phyloP scores from a whole-genome alignment of 495 filamentous ascomycete genomes.

The Peziza echinospora region DNA sequence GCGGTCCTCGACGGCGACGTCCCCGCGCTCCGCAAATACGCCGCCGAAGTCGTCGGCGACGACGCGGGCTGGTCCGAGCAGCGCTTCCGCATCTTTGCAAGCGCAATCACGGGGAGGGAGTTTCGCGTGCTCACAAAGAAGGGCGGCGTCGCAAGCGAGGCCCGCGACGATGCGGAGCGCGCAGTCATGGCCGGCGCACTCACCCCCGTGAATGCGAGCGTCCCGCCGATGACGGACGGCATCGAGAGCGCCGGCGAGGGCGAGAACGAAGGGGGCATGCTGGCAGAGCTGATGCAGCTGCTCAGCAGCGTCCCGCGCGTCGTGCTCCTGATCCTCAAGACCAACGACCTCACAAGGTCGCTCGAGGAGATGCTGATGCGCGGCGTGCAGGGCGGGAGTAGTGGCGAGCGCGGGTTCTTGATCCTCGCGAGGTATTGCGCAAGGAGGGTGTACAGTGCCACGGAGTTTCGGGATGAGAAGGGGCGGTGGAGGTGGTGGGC shows the following conservation, averaged over 20 bases:
- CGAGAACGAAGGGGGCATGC: conserved; percentile 33
- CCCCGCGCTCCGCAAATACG: conserved; percentile 64
- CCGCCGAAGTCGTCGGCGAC: conserved; percentile 61
- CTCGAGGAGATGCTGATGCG: conserved; percentile 90
- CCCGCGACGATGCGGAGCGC: conserved; percentile 49
- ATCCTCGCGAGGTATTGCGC: conserved; percentile 89
- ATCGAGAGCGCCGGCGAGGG: neutral
- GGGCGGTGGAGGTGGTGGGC: conserved; percentile 32
- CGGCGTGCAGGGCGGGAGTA: conserved; percentile 37
- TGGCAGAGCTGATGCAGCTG: conserved; percentile 70
- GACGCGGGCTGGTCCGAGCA: conserved; percentile 79
- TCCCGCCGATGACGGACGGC: too few species aligned
- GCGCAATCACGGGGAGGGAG: conserved; percentile 88
- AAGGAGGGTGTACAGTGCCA: too few species aligned
- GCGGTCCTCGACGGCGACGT: conserved; percentile 81
- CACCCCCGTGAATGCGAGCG: too few species aligned
- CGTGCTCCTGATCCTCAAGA: conserved; percentile 90
- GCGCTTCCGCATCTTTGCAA: conserved; percentile 88
- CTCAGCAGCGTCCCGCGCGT: conserved; percentile 75
- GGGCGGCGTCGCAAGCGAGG: conserved; percentile 26
- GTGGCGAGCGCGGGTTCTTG: conserved; percentile 70
- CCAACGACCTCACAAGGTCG: conserved; percentile 87
- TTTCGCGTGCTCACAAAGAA: conserved; percentile 48
- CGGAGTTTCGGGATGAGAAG: conserved; percentile 70
- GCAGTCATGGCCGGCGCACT: conserved; percentile 45